Evolutionary conservation across 805 yeast species (phyloP), one percentile per base, ranked within the genome.

Genomic region (Suhomyces faveliae): DNA sequence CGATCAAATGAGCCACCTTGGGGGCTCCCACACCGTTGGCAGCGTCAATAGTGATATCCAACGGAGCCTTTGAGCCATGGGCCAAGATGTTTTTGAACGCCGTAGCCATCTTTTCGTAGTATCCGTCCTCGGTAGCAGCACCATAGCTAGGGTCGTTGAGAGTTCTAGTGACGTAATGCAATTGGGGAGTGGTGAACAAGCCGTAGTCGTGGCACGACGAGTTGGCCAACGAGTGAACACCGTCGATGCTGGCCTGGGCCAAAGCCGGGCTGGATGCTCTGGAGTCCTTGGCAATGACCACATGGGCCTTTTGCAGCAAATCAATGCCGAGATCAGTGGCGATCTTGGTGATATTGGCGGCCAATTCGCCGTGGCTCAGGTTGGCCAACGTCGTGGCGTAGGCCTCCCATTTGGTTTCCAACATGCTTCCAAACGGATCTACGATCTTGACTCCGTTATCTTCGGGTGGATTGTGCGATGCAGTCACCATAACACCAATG

Each of bases 11-110:
- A 20, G 64, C 59, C 22, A 84, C 72, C 61, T 87, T 86, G 17
- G 88, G 87, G 1, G 90, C 96, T 13, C 99, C 99, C 35, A 94
- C 88, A n/a, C 99, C 99, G 63, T 94, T 94, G 6, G 99, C 99
- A 35, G 90, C 84, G 68, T 94, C 99, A 15, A 94, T 81, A 2
- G 83, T 78, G 55, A 91, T 74, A 21, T 68, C 61, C 30, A 81
- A 70, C 42, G 65, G 58, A 20, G 35, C 15, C 13, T 42, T 41
- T 7, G 53, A 53, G n/a, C 27, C 25, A 0, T 42, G 55, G 13
- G 64, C 54, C 46, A 67, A 62, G 44, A 87, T 74, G 15, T 66
- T 57, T 45, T 68, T 71, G 63, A 81, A 80, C 0, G 91, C 79
- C 0, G 57, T 52, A 4, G 84, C 65, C 49, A 89, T 67, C 63